Evolutionary conservation across 1,139 yeast species (phyloP), one percentile per base, ranked within the genome.

Genomic region (Hansenula lynferdii): DNA sequence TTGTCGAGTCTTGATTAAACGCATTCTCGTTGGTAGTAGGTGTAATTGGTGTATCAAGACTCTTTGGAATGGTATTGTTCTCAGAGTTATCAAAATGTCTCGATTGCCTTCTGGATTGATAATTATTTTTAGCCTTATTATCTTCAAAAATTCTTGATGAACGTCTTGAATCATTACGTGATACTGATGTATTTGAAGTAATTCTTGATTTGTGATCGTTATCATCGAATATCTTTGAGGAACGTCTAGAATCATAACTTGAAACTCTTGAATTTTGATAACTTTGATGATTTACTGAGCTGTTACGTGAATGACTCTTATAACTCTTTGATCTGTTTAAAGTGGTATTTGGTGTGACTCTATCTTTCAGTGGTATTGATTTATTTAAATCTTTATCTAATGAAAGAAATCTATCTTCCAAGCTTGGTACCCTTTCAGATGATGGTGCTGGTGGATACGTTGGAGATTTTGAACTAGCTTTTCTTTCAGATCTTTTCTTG

Each of bases 381-480:
- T 43, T 37, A 34, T 52, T 52, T 18, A 52, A 37, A 8, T 51
- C 54, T 27, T 45, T 49, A 12, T 48, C 45, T 6, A 51, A 21
- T 6, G 49, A 44, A 0, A 38, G 11, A 18, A 51, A 45, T 39
- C 55, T 41, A 9, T 46, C 39, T 29, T 51, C 55, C 12, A 45
- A 33, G 17, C 29, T 29, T 10, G 29, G 10, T 6, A 14, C 7
- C 25, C 29, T 32, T 14, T 23, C 22, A n/a, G n/a, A n/a, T n/a
- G n/a, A n/a, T n/a, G n/a, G 14, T 10, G 18, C n/a, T 32, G 17
- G 14, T 17, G n/a, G 20, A 28, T 14, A 25, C 15, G 9, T 18
- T 28, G 17, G 24, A 7, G 9, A 28, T 25, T 21, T 24, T 15
- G 28, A 19, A 17, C 14, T 14, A 9, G n/a, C 11, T 15, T 22